Evolutionary conservation across 2,329 filamentous ascomycete genomes (phyloP).

Genomic region (Aureobasidium melanogenum): DNA sequence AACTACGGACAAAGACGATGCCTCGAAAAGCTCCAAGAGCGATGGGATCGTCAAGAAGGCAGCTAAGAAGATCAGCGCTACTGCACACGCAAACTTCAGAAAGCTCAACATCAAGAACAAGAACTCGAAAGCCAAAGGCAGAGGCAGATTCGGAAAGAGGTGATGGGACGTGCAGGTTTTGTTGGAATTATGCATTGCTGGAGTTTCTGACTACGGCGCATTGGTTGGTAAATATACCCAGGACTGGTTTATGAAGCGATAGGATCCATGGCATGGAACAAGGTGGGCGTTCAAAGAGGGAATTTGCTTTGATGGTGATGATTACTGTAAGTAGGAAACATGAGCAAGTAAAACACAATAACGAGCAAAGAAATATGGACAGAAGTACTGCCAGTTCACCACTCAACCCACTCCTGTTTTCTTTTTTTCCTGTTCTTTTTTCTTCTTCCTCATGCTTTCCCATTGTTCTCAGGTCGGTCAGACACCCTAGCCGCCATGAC

Average conservation of each 20-base stretch:
- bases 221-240: background rate
- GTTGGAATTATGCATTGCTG: slow-evolving; percentile 1
- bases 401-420: background rate
- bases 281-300: background rate
- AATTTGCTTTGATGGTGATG: background rate
- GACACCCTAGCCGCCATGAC: too few relatives aligned
- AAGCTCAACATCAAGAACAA: slow-evolving; percentile 44
- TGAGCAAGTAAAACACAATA: background rate
- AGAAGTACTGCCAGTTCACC: background rate
- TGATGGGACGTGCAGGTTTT: slow-evolving; percentile 6
- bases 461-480: too few relatives aligned
- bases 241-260: background rate
- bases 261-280: background rate
- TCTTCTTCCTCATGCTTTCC: too few relatives aligned
- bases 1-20: slow-evolving; percentile 18
- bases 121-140: slow-evolving; percentile 34
- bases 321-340: background rate
- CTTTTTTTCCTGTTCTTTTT: background rate
- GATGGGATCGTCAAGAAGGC: slow-evolving; percentile 26
- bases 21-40: slow-evolving; percentile 11
- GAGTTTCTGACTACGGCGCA: background rate
- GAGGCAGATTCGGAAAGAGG: slow-evolving; percentile 29
- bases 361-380: background rate
- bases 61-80: slow-evolving; percentile 36
- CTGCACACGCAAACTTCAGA: slow-evolving; percentile 40